Percentiles rank a stretch among this genome's conserved stretches.
These are phyloP conservation scores for Acanthamoeba triangularis DNA, from an alignment of 208 protist species.

Conservation along the genomic window DNA sequence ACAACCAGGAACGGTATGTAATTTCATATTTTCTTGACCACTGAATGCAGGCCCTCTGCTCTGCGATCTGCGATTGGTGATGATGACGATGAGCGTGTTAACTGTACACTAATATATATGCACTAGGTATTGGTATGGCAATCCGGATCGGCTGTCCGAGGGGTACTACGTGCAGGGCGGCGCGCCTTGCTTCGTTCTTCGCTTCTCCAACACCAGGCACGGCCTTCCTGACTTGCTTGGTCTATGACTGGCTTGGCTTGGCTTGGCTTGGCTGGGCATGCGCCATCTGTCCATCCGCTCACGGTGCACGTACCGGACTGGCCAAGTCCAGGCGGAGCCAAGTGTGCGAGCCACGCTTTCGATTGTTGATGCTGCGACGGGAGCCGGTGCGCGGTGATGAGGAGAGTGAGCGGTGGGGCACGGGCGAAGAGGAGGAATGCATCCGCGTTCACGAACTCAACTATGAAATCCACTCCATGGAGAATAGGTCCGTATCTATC, in stretches of 20 bases:
- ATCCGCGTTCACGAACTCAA: constrained; percentile 71
- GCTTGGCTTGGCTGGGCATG: no score
- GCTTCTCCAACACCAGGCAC: constrained; percentile 47
- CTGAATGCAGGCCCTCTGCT: no score
- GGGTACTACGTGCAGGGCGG: constrained; percentile 45
- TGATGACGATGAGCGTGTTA: no score
- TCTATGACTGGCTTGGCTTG: background rate
- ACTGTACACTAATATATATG: no score
- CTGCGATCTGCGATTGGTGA: no score
- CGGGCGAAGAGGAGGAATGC: background rate
- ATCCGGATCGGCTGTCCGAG: constrained; percentile 45
- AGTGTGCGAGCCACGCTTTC: constrained; percentile 68
- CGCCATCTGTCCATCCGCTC: background rate
- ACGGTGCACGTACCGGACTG: no score
- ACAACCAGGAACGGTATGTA: constrained; percentile 19
- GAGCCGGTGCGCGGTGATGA: background rate
- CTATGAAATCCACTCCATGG: constrained; percentile 54
- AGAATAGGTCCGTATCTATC: background rate
- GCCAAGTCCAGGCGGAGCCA: background rate
- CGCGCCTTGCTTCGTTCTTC: constrained; percentile 56
- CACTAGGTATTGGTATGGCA: constrained; percentile 63
- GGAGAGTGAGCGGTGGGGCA: background rate
- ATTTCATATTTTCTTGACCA: no score
- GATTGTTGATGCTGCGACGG: constrained; percentile 24
- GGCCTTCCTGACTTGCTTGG: background rate